Conservation (phyloP, 306 rosid genomes). For the Adenanthera pavonina region DNA sequence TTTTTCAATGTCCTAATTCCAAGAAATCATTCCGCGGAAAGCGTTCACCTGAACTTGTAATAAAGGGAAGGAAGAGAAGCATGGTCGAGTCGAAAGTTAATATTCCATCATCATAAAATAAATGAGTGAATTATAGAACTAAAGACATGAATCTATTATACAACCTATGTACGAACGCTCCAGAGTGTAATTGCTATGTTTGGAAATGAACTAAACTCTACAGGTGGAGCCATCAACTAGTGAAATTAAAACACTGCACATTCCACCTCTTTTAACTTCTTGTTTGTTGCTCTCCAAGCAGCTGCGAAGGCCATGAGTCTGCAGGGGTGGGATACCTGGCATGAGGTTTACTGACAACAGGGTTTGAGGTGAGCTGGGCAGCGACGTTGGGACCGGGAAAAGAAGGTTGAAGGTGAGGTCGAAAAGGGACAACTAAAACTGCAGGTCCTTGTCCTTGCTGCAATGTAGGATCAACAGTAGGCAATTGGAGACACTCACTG, state of each 20-base stretch:
- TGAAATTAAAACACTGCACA: neutral
- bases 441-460: constrained; percentile 70
- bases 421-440: constrained; percentile 67
- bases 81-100: neutral
- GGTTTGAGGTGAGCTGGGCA: constrained; percentile 45
- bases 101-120: neutral
- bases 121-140: neutral
- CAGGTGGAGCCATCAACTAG: neutral
- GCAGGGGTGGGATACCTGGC: constrained; percentile 90
- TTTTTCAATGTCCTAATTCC: neutral
- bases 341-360: constrained; percentile 83
- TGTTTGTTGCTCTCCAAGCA: constrained; percentile 66
- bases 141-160: neutral
- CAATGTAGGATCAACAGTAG: constrained; percentile 52
- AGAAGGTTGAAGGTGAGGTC: constrained; percentile 53
- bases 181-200: neutral
- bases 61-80: too few species aligned
- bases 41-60: neutral
- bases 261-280: neutral
- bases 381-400: constrained; percentile 45
- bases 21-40: neutral
- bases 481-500: constrained; percentile 52
- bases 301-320: constrained; percentile 83
- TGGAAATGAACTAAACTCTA: neutral
- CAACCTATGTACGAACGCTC: neutral